Conservation (phyloP, 1,284 basidiomycete species). For the Cryptococcus sp. region DNA sequence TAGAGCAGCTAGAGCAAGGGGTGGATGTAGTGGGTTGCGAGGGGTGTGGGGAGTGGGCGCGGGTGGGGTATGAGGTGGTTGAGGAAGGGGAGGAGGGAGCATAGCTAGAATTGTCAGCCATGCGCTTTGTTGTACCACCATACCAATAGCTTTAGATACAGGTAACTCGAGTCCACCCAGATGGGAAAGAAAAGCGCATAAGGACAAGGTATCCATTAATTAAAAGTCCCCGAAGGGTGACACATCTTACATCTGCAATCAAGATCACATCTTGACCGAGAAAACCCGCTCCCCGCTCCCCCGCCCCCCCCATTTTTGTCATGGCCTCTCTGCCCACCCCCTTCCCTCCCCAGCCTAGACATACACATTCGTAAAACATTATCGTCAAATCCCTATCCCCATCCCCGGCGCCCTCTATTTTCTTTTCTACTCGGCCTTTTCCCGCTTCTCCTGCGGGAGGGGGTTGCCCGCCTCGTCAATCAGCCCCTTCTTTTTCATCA, state of each 20-base stretch:
- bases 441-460: conserved; percentile 21
- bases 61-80: conserved; percentile 50
- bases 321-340: neutral
- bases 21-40: conserved; percentile 51
- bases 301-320: no score
- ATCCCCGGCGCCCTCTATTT: neutral
- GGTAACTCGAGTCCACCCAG: no score
- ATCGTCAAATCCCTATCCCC: neutral
- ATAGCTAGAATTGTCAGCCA: no score
- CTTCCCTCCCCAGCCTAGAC: neutral
- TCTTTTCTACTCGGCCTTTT: conserved; percentile 14
- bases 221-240: no score
- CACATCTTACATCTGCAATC: no score
- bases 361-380: neutral
- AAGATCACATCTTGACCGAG: no score
- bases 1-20: conserved; percentile 48
- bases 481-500: conserved; percentile 49
- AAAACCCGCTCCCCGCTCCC: no score
- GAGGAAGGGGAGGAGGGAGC: conserved; percentile 28
- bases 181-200: no score
- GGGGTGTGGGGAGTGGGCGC: conserved; percentile 51
- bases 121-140: no score
- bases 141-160: no score
- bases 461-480: conserved; percentile 34
- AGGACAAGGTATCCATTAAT: no score